phyloP scores from a whole-genome alignment of 805 yeast species.

The Vanderwaltozyma tropicalis region DNA sequence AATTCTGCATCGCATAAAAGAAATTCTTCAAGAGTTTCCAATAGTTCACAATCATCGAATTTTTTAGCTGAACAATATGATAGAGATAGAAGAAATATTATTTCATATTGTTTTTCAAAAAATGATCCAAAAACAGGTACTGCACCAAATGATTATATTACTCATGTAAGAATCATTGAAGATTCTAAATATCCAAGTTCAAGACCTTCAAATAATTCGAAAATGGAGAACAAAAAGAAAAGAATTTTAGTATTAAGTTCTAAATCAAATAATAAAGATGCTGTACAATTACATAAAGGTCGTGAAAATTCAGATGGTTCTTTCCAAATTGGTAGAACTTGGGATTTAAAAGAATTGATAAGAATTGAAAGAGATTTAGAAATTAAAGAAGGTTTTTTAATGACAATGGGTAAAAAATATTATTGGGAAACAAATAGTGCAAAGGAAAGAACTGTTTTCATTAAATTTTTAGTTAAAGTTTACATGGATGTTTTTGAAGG shows the following conservation, averaged over 20 bases:
- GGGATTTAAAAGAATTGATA: slow-evolving; percentile 70
- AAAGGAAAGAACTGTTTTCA: slow-evolving; percentile 49
- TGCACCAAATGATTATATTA: slow-evolving; percentile 49
- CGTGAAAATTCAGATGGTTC: slow-evolving; percentile 64
- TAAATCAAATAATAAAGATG: slow-evolving; percentile 52
- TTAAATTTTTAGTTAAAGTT: slow-evolving; percentile 41
- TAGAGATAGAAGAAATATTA: slow-evolving; percentile 40
- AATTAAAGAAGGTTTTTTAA: slow-evolving; percentile 45
- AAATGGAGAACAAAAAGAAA: slow-evolving; percentile 42
- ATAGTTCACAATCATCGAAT: slow-evolving; percentile 23
- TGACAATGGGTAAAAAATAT: slow-evolving; percentile 64
- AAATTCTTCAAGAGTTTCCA: slow-evolving; percentile 27
- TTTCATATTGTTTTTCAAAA: slow-evolving; percentile 40
- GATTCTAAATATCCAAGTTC: slow-evolving; percentile 58
- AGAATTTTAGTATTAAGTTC: slow-evolving; percentile 40
- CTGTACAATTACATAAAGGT: slow-evolving; percentile 75
- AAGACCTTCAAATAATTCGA: slow-evolving; percentile 52
- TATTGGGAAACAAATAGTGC: slow-evolving; percentile 67
- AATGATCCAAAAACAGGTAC: slow-evolving; percentile 32
- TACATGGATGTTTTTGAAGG: slow-evolving; percentile 49
- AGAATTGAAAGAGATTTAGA: slow-evolving; percentile 43
- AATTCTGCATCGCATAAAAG: slow-evolving; percentile 24
- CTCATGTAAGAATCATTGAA: slow-evolving; percentile 69
- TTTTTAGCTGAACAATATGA: slow-evolving; percentile 49
- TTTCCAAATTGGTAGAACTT: slow-evolving; percentile 85